These are phyloP conservation scores for Candida oleophila DNA, from an alignment of 805 yeast species.

Conservation along the genomic window DNA sequence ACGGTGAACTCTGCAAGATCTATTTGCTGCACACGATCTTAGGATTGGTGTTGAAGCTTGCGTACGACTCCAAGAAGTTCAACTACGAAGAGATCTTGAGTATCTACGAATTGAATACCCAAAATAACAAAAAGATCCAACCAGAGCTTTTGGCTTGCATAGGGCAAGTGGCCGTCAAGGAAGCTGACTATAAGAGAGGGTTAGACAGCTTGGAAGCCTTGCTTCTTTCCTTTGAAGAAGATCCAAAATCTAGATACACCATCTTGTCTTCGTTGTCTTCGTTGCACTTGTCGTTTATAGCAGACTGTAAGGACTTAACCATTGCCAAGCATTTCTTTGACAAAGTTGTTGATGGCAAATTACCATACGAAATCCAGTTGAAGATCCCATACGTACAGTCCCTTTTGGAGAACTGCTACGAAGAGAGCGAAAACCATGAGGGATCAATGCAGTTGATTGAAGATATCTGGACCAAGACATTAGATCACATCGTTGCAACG, in stretches of 20 bases:
- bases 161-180: constrained; percentile 69
- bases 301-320: constrained; percentile 67
- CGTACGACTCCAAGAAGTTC: constrained; percentile 59
- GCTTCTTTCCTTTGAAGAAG: constrained; percentile 44
- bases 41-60: constrained; percentile 65
- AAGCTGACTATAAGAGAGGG: constrained; percentile 65
- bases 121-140: constrained; percentile 26
- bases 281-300: constrained; percentile 76
- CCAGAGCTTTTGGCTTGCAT: constrained; percentile 61
- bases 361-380: constrained; percentile 70
- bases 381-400: constrained; percentile 74
- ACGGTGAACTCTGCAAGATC: constrained; percentile 35
- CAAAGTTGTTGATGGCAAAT: constrained; percentile 64
- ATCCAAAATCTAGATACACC: constrained; percentile 15
- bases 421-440: constrained; percentile 29
- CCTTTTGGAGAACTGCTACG: constrained; percentile 60
- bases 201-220: constrained; percentile 61
- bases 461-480: constrained; percentile 61
- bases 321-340: constrained; percentile 75
- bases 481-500: constrained; percentile 45
- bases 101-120: constrained; percentile 49
- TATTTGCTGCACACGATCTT: constrained; percentile 66
- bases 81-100: constrained; percentile 58
- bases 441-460: constrained; percentile 58
- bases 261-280: constrained; percentile 58